A percentile compares a stretch with the other conserved stretches of the same genome.
phyloP scores from a whole-genome alignment of 202 grass and related monocot species.

The Setaria italica region DNA sequence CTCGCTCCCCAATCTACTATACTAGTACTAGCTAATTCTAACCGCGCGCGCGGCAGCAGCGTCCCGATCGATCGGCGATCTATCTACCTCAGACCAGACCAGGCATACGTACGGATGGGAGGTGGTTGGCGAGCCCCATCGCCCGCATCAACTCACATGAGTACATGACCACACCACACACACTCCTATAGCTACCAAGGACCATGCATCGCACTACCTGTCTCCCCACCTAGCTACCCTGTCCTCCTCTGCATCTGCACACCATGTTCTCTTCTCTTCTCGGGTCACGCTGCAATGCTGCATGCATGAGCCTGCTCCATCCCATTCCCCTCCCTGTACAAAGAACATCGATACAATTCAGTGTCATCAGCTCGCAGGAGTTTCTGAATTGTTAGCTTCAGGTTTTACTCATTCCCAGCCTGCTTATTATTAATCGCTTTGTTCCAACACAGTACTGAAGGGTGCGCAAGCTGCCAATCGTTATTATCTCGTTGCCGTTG shows the following conservation, averaged over 20 bases:
- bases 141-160: constrained; percentile 44
- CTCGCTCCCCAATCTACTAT: too few relatives aligned
- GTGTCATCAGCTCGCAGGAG: too few relatives aligned
- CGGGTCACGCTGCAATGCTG: too few relatives aligned
- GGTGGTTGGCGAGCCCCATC: constrained; percentile 34
- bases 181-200: background rate
- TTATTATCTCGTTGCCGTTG: background rate
- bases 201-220: background rate
- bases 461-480: background rate
- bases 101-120: background rate
- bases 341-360: too few relatives aligned
- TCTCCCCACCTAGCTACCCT: background rate
- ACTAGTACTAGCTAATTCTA: background rate
- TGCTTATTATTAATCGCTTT: background rate
- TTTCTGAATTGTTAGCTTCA: background rate
- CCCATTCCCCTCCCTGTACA: too few relatives aligned
- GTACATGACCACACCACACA: background rate
- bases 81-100: too few relatives aligned
- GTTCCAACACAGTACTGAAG: background rate
- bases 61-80: background rate
- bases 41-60: too few relatives aligned
- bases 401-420: background rate
- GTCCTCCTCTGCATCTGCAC: background rate
- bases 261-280: too few relatives aligned
- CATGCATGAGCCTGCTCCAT: too few relatives aligned